These are phyloP conservation scores for Colletotrichum orchidophilum DNA, from an alignment of 2,329 filamentous ascomycete species.

Conservation along the genomic window DNA sequence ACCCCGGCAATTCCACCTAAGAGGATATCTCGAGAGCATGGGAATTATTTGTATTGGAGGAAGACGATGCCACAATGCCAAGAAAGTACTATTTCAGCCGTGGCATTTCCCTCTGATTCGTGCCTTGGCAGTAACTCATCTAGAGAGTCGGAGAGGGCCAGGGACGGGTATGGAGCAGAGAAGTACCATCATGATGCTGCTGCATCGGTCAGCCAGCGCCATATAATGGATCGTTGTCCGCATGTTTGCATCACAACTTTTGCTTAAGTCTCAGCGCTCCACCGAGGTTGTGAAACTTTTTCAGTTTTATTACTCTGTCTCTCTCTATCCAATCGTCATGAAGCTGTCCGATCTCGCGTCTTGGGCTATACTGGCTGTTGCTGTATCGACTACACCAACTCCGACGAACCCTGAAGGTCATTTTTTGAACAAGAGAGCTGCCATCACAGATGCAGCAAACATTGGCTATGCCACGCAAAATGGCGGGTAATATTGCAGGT, in stretches of 20 bases:
- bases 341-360: slow-evolving; percentile 8
- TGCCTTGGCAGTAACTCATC: not conserved
- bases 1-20: not conserved
- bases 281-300: not conserved
- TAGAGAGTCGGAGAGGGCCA: not conserved
- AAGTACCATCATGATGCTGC: not conserved
- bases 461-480: slow-evolving; percentile 33
- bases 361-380: slow-evolving; percentile 16
- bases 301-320: not conserved
- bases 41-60: not conserved
- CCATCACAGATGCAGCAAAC: slow-evolving; percentile 30
- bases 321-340: not conserved
- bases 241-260: not conserved
- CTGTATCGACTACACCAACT: slow-evolving; percentile 18
- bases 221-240: slow-evolving; percentile 7
- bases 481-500: slow-evolving; percentile 15
- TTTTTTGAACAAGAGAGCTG: slow-evolving; percentile 22
- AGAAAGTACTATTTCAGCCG: not conserved
- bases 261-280: not conserved
- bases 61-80: not conserved
- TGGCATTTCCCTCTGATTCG: not conserved
- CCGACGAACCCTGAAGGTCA: not conserved
- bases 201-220: not conserved
- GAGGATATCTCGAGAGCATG: not conserved
- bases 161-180: not conserved